phyloP scores from a whole-genome alignment of 2,329 filamentous ascomycete genomes.

The Basipetospora chlamydospora region DNA sequence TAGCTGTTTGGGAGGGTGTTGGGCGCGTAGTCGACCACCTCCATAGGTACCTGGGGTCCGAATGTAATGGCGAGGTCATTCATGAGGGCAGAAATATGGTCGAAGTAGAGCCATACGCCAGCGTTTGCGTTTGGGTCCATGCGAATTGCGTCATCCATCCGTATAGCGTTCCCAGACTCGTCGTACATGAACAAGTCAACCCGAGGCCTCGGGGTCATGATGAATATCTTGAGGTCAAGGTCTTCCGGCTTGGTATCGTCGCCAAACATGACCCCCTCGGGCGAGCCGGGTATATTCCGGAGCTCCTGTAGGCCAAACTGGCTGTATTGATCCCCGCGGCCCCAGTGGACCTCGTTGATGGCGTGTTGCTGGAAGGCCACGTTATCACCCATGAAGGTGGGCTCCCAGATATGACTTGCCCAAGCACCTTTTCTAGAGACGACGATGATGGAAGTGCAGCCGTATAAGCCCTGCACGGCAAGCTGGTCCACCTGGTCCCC shows the following conservation, averaged over 20 bases:
- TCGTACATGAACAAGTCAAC: no score
- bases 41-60: neutral
- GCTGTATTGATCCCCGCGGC: neutral
- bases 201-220: neutral
- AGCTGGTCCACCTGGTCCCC: neutral
- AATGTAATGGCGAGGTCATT: neutral
- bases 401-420: slow-evolving; percentile 6
- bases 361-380: neutral
- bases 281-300: neutral
- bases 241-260: neutral
- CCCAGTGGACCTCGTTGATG: neutral
- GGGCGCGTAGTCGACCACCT: slow-evolving; percentile 1
- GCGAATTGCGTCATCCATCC: neutral
- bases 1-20: neutral
- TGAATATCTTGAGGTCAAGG: slow-evolving; percentile 1
- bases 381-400: neutral
- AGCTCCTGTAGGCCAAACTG: slow-evolving; percentile 4
- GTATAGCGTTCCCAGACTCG: no score
- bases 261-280: slow-evolving; percentile 2
- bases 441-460: slow-evolving; percentile 5
- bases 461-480: slow-evolving; percentile 5
- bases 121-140: neutral
- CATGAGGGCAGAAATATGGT: neutral
- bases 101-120: neutral
- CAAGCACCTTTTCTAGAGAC: slow-evolving; percentile 6